Evolutionary conservation across 345 rosid species (phyloP).

Genomic region (Hevea brasiliensis): DNA sequence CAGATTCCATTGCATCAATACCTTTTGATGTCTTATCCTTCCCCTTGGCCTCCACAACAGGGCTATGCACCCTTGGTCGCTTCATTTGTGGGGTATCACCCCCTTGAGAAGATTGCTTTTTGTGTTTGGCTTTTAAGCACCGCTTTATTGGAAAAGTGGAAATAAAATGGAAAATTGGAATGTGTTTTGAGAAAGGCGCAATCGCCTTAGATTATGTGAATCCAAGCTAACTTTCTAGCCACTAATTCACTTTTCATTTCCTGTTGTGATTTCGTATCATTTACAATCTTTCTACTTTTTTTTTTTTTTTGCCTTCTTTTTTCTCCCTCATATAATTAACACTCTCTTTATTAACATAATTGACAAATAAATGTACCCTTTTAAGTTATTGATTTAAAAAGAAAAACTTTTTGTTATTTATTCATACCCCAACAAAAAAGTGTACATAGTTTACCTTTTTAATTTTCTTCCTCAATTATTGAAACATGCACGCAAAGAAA

Average conservation of each 20-base stretch:
- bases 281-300: background rate
- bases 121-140: slow-evolving; percentile 23
- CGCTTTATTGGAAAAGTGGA: slow-evolving; percentile 18
- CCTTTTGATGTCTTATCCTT: slow-evolving; percentile 46
- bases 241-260: background rate
- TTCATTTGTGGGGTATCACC: slow-evolving; percentile 87
- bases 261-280: background rate
- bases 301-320: too few species aligned
- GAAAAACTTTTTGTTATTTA: too few species aligned
- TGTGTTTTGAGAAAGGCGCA: too few species aligned
- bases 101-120: slow-evolving; percentile 47
- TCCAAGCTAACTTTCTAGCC: background rate
- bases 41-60: slow-evolving; percentile 44
- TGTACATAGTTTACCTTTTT: too few species aligned
- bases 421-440: too few species aligned
- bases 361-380: too few species aligned
- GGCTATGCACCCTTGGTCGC: slow-evolving; percentile 55
- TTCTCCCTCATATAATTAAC: too few species aligned
- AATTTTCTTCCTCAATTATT: too few species aligned
- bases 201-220: too few species aligned
- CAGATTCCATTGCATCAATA: slow-evolving; percentile 32
- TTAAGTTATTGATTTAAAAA: too few species aligned
- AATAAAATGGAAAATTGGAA: background rate
- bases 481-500: too few species aligned
- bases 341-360: too few species aligned